Evolutionary conservation across 1,284 basidiomycete species (phyloP).

Genomic region (Moniliella sp.): DNA sequence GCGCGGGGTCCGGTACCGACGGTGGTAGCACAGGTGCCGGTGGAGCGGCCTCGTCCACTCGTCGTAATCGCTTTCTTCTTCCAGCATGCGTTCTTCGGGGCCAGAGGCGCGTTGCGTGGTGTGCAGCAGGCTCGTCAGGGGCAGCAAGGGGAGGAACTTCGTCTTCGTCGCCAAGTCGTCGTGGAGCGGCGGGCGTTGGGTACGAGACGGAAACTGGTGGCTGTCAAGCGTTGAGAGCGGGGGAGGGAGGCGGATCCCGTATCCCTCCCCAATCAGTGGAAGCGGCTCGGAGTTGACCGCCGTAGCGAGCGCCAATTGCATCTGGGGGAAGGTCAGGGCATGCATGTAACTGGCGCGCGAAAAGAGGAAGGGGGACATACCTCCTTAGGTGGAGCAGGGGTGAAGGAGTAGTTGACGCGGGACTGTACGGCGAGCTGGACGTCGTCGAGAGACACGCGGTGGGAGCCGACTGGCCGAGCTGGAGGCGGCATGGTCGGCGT

Average conservation of each 20-base stretch:
- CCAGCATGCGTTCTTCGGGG: not conserved
- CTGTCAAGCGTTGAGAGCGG: slow-evolving; percentile 58
- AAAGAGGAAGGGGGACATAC: slow-evolving; percentile 38
- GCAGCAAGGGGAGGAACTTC: not conserved
- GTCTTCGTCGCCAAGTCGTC: not conserved
- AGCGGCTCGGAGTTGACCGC: slow-evolving; percentile 73
- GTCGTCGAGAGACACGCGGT: slow-evolving; percentile 54
- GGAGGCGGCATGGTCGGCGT: slow-evolving; percentile 61
- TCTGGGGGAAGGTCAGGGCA: slow-evolving; percentile 47
- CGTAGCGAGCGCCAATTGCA: slow-evolving; percentile 64
- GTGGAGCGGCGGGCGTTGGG: slow-evolving; percentile 68
- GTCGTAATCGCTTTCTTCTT: slow-evolving; percentile 2
- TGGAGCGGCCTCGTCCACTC: slow-evolving; percentile 1
- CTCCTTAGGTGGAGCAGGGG: slow-evolving; percentile 78
- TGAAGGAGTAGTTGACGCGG: slow-evolving; percentile 79
- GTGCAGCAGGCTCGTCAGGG: too few species aligned
- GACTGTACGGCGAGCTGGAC: slow-evolving; percentile 73
- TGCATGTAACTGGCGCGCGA: slow-evolving; percentile 1
- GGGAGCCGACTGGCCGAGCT: not conserved
- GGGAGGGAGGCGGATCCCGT: slow-evolving; percentile 72
- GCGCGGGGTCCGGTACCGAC: not conserved
- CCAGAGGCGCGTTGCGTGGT: not conserved
- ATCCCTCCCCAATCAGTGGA: slow-evolving; percentile 77
- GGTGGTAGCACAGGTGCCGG: not conserved
- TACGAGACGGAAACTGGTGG: slow-evolving; percentile 76